These are phyloP conservation scores for Ustilago xerochloae DNA, from an alignment of 1,284 basidiomycete genomes.

Conservation along the genomic window DNA sequence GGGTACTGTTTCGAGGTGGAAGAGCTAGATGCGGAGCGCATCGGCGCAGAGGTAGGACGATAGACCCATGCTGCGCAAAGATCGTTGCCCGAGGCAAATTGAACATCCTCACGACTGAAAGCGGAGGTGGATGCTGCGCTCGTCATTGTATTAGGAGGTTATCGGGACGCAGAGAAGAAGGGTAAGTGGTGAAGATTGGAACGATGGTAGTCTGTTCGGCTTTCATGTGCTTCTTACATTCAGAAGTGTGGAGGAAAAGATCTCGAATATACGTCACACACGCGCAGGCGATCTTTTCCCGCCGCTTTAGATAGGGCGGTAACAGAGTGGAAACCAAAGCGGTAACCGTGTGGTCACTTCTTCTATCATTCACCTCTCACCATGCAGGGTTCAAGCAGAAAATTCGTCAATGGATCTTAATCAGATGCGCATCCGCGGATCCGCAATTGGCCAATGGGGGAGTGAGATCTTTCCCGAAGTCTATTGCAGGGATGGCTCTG, in stretches of 20 bases:
- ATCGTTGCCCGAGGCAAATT: conserved; percentile 32
- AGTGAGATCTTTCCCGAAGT: too few species aligned
- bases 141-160: conserved; percentile 6
- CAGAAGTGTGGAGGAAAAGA: not conserved
- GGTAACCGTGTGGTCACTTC: too few species aligned
- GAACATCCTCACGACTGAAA: conserved; percentile 37
- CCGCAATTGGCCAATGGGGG: too few species aligned
- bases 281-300: too few species aligned
- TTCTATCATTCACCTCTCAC: too few species aligned
- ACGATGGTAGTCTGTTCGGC: too few species aligned
- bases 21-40: not conserved
- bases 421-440: too few species aligned
- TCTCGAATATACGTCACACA: too few species aligned
- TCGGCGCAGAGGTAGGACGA: conserved; percentile 12
- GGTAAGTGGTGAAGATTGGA: too few species aligned
- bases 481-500: too few species aligned
- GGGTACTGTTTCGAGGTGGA: conserved; percentile 10
- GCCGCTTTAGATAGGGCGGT: not conserved
- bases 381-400: too few species aligned
- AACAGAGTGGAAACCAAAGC: not conserved
- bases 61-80: conserved; percentile 51
- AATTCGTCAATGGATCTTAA: too few species aligned
- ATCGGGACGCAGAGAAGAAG: not conserved
- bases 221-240: not conserved
- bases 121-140: conserved; percentile 13